phyloP scores from a whole-genome alignment of 441 rosid genomes.

The Iberis amara region DNA sequence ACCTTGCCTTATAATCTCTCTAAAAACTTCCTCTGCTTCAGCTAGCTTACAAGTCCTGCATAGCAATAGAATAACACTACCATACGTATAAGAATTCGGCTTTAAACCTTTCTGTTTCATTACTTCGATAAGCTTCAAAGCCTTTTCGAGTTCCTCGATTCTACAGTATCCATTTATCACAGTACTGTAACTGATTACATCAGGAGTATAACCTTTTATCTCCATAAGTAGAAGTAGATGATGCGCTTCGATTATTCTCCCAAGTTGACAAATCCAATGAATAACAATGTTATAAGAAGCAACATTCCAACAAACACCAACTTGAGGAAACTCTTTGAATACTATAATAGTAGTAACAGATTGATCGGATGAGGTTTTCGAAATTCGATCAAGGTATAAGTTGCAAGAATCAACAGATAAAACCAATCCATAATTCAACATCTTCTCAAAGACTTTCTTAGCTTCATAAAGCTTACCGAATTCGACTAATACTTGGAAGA shows the following conservation, averaged over 20 bases:
- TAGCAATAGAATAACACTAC: conserved; percentile 53
- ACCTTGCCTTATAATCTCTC: conserved; percentile 55
- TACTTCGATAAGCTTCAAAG: conserved; percentile 54
- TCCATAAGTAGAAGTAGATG: conserved; percentile 62
- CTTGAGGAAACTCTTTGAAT: conserved; percentile 48
- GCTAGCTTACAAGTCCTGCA: conserved; percentile 46
- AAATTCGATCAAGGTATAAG: conserved; percentile 52
- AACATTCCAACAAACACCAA: conserved; percentile 69
- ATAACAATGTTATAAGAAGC: conserved; percentile 65
- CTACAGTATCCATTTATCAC: conserved; percentile 71
- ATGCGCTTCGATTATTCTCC: conserved; percentile 71
- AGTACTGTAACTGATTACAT: conserved; percentile 80
- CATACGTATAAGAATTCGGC: conserved; percentile 70
- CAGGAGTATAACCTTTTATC: conserved; percentile 54
- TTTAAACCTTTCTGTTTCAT: conserved; percentile 57
- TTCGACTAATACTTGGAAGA: conserved; percentile 72
- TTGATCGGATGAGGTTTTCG: conserved; percentile 32
- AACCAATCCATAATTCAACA: conserved; percentile 70
- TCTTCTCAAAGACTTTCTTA: conserved; percentile 57
- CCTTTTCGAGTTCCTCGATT: conserved; percentile 41
- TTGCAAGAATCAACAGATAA: conserved; percentile 80
- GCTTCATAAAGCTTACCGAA: conserved; percentile 62
- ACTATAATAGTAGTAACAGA: conserved; percentile 32
- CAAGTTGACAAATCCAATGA: conserved; percentile 51
- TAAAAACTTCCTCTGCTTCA: conserved; percentile 55